Evolutionary conservation across 2,329 filamentous ascomycete genomes (phyloP), one percentile per base, ranked within the genome.

Genomic region (Calonectria pteridis): DNA sequence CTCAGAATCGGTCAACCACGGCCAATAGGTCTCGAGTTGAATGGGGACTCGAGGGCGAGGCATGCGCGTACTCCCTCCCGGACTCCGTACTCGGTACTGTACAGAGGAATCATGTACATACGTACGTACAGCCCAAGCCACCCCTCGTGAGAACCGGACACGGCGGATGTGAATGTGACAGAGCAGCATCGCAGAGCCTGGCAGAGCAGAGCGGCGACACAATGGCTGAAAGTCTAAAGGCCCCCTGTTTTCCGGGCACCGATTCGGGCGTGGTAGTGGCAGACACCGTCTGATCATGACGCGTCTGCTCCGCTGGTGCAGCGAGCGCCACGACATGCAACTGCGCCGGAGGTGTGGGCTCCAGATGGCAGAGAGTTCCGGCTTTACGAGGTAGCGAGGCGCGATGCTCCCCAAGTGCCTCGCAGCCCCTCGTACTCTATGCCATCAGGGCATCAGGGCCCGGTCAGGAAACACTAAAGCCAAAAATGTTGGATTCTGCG

Each of bases 271-370:
- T 26, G 29, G 70, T 46, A 59, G 55, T 26, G 29, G 70, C 43
- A 59, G n/a, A 28, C 35, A 73, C 70, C 73, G 63, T 73, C 70
- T 62, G 66, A 79, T 65, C 78, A 80, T 80, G 79, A 80, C 79
- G 79, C 79, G 79, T 80, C 78, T 72, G 75, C 78, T 73, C 70
- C 69, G 76, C 77, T 77, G 73, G 76, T 77, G 76, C 73, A 73
- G 71, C 73, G 74, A 70, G 65, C 66, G 73, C 74, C 69, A 77
- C 73, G 73, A 67, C 76, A 76, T 77, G 76, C 73, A 69, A 63
- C 65, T 67, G 59, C 77, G 70, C 64, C 68, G 59, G 72, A 63
- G 67, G 67, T 59, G 55, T 63, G 63, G 51, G 50, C 72, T 72
- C 75, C 63, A 79, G 75, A 70, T 62, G 29, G 59, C 20, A 66